phyloP scores from a whole-genome alignment of 768 basidiomycete species.

The Rhizopogon salebrosus region DNA sequence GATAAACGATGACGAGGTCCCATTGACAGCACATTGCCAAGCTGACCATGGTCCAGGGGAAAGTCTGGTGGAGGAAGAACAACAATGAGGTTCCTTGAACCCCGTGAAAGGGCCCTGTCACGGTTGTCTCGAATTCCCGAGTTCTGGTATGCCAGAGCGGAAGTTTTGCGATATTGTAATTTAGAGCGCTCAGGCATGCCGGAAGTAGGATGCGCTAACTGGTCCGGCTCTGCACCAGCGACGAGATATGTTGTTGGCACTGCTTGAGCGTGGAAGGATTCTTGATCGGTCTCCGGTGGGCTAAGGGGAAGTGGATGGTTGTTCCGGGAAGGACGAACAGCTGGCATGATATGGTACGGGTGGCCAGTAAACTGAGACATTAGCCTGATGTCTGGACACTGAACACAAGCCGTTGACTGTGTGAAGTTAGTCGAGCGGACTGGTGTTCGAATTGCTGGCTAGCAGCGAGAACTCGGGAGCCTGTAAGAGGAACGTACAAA shows the following conservation, averaged over 20 bases:
- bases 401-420: not conserved
- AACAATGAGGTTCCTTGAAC: constrained; percentile 53
- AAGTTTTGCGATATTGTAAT: constrained; percentile 36
- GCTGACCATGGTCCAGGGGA: constrained; percentile 50
- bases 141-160: constrained; percentile 52
- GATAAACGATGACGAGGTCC: constrained; percentile 58
- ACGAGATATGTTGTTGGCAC: not conserved
- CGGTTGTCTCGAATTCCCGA: constrained; percentile 40
- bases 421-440: not conserved
- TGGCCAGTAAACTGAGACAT: constrained; percentile 42
- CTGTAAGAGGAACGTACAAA: not conserved
- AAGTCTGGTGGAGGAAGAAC: constrained; percentile 62
- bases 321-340: constrained; percentile 29
- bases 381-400: not conserved
- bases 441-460: constrained; percentile 1
- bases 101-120: constrained; percentile 34
- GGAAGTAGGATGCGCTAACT: not conserved
- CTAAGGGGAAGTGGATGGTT: constrained; percentile 24
- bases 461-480: not conserved
- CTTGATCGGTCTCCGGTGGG: constrained; percentile 36
- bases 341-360: constrained; percentile 36
- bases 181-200: constrained; percentile 7
- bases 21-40: constrained; percentile 52
- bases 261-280: constrained; percentile 1
- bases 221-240: constrained; percentile 12